Percentiles rank a stretch among this genome's conserved stretches.
Evolutionary conservation across 805 yeast species (phyloP).

Genomic region (Nakazawaea sp.): DNA sequence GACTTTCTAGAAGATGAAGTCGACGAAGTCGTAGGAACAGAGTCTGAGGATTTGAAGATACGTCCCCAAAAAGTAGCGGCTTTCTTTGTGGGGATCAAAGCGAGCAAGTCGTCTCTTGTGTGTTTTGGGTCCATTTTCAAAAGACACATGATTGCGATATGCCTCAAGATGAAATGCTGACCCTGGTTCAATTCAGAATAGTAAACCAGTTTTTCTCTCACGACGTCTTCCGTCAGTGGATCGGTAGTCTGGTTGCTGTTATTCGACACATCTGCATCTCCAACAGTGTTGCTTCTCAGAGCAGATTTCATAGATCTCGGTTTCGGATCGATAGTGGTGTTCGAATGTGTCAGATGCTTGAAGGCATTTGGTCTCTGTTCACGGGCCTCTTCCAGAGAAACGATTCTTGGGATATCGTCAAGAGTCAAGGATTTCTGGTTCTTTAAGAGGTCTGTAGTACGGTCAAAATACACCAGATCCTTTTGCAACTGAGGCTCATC

Average conservation of each 20-base stretch:
- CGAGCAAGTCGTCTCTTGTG: slow-evolving; percentile 32
- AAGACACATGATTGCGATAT: slow-evolving; percentile 50
- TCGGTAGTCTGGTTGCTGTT: background rate
- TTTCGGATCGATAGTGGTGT: slow-evolving; percentile 9
- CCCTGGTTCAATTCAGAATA: slow-evolving; percentile 56
- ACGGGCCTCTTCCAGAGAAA: slow-evolving; percentile 94
- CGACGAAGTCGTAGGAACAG: background rate
- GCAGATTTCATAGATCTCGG: slow-evolving; percentile 8
- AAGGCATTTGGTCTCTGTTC: slow-evolving; percentile 91
- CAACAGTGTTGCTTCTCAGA: slow-evolving; percentile 3
- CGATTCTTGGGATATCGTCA: slow-evolving; percentile 95
- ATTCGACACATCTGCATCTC: no score
- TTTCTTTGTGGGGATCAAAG: slow-evolving; percentile 35
- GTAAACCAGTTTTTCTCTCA: slow-evolving; percentile 37
- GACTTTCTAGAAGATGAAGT: background rate
- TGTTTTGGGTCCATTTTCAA: slow-evolving; percentile 24
- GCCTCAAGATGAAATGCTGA: slow-evolving; percentile 55
- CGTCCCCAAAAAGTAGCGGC: slow-evolving; percentile 47
- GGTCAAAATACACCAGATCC: slow-evolving; percentile 32
- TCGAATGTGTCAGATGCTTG: slow-evolving; percentile 53
- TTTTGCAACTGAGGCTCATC: slow-evolving; percentile 30
- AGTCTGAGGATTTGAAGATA: slow-evolving; percentile 26
- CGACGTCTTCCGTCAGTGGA: no score
- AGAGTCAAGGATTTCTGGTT: slow-evolving; percentile 82
- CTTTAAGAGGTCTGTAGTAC: slow-evolving; percentile 64